These are phyloP conservation scores for Meyerozyma sp. DNA, from an alignment of 1,139 yeast genomes.

Conservation along the genomic window DNA sequence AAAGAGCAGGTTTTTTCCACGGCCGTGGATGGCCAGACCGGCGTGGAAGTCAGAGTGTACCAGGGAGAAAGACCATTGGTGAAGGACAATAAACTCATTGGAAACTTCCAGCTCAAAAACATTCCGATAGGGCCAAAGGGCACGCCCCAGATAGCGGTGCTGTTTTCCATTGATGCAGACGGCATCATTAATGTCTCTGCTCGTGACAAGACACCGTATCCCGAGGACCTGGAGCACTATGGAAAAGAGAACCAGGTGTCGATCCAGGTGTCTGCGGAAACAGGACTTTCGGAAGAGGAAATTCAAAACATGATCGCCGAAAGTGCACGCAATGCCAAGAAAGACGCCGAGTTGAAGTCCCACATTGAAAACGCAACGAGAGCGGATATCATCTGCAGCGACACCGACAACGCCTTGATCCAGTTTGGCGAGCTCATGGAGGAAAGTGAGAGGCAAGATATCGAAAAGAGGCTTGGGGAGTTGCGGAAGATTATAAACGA, in stretches of 20 bases:
- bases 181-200: constrained; percentile 78
- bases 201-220: constrained; percentile 54
- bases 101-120: constrained; percentile 61
- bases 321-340: constrained; percentile 34
- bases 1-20: constrained; percentile 71
- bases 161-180: constrained; percentile 76
- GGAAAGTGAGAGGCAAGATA: constrained; percentile 27
- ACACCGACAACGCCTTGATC: constrained; percentile 46
- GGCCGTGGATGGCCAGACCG: constrained; percentile 82
- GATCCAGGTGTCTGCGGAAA: constrained; percentile 65
- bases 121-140: constrained; percentile 76
- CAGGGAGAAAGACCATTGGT: constrained; percentile 79
- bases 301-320: constrained; percentile 53
- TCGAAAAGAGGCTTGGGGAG: constrained; percentile 23
- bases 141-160: constrained; percentile 66
- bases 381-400: constrained; percentile 53
- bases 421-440: constrained; percentile 41
- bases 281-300: constrained; percentile 64
- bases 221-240: constrained; percentile 23
- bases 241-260: constrained; percentile 40
- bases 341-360: constrained; percentile 38
- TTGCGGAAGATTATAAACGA: constrained; percentile 43
- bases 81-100: constrained; percentile 66
- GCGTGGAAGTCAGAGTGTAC: constrained; percentile 70
- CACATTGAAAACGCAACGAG: constrained; percentile 45